Evolutionary conservation across 2,329 filamentous ascomycete genomes (phyloP).

Genomic region (Kalaharituber pfeilii): DNA sequence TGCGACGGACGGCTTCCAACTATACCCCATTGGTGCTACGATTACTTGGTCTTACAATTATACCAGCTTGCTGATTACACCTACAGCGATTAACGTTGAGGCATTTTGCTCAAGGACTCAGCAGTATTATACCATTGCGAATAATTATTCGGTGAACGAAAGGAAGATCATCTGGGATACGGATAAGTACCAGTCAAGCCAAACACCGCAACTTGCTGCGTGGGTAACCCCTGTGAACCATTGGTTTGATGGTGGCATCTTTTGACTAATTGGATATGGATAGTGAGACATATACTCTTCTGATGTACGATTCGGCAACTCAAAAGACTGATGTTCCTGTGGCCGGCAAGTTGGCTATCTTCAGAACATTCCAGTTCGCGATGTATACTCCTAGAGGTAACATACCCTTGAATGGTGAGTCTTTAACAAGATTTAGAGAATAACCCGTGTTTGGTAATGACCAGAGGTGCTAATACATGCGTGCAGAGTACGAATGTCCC

Average conservation of each 20-base stretch:
- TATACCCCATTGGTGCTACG: conserved; percentile 46
- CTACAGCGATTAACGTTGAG: conserved; percentile 42
- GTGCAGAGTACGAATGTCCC: conserved; percentile 31
- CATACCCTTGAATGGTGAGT: conserved; percentile 34
- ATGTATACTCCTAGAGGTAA: conserved; percentile 43
- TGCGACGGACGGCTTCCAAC: conserved; percentile 33
- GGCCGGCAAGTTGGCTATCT: conserved; percentile 39
- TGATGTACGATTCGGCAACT: conserved; percentile 42
- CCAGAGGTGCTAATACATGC: background rate
- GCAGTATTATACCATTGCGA: conserved; percentile 41
- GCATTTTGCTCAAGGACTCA: conserved; percentile 44
- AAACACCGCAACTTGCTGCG: conserved; percentile 10
- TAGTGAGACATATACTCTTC: conserved; percentile 44
- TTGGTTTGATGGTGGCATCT: no score
- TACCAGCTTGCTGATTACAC: conserved; percentile 43
- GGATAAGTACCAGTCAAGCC: conserved; percentile 33
- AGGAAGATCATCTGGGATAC: conserved; percentile 47
- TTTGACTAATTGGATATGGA: no score
- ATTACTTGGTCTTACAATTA: conserved; percentile 54
- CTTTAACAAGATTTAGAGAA: background rate
- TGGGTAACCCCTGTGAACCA: conserved; percentile 20
- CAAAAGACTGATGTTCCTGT: conserved; percentile 35
- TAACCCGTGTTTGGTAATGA: background rate
- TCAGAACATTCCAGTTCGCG: conserved; percentile 39
- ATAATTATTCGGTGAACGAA: conserved; percentile 38